Evolutionary conservation across 768 basidiomycete species (phyloP), one percentile per base, ranked within the genome.

Genomic region (Pilatotrama ljubarskyi): DNA sequence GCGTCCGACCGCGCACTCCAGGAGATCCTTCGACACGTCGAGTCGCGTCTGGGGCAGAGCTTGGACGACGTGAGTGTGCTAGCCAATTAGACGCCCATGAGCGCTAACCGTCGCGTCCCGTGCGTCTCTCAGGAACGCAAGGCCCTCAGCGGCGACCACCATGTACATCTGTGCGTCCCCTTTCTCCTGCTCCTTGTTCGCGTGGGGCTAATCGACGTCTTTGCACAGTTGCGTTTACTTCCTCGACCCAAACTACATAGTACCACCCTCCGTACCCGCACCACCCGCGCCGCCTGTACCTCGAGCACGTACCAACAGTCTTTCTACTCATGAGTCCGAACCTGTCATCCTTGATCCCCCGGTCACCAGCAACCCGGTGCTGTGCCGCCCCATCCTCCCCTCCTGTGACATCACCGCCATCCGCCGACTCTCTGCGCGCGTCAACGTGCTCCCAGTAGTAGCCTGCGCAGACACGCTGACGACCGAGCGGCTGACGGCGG

Each of bases 371-470:
- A 87, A 88, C 74, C 87, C 88, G 55, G 77, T 84, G 65, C 79
- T 86, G 46, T 84, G 82, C 62, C 82, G 86, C 55, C 83, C 88
- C 46, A 83, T 86, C 44, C 80, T 92, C 51, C 89, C 90, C 51
- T 69, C 80, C 37, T 75, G 81, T 42, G 91, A 94, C 76, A 87
- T 93, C 68, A 78, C 79, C 66, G 85, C 87, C 62, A 92, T 94
- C 71, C 85, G 88, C 68, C 84, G 87, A 42, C 77, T 94, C 67
- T 91, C 91, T 61, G 80, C 82, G 60, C 84, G 91, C 64, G 90
- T 92, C 72, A 93, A 94, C 73, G 90, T 94, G 59, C 86, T 94
- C 64, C 92, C 92, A 62, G 89, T 94, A 68, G 83, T 94, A 64
- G 86, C 90, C 62, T 82, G 87, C 61, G 90, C 91, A 25, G 92